Base-by-base conservation (phyloP, 202 grass and related monocot genomes). In the Panicum hallii region DNA sequence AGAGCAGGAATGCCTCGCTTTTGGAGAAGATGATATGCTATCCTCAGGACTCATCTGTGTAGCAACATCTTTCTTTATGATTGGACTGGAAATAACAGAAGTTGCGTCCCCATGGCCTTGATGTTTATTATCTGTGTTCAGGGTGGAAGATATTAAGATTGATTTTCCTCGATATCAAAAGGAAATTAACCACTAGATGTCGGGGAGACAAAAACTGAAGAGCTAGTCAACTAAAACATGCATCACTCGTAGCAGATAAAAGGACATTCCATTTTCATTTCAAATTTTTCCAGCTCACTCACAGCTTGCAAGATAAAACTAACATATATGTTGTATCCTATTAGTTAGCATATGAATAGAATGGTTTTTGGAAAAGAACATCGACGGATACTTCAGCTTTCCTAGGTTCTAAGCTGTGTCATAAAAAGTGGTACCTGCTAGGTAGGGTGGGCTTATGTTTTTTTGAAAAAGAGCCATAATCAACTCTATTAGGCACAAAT, bases 21-120 rank as follows among this genome's bases (percentile, higher is more conserved):
- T 93, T 3, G 94, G 88, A 64, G 91, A 92, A 74, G 93, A 94
- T 2, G 81, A 80, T 79, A 88, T 83, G 71, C 89, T 93, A 81
- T 92, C 97, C 15, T 94, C 83, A 3, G 94, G 88, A 74, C 92
- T 94, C 97, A 99, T 99, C 89, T 99, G 94, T 85, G 97, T 99
- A 10, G 90, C 91, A 42, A 91, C 89, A 87, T 99, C 94, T 83
- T 94, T 99, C 62, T 79, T 99, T 71, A 89, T 75, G 63, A 89
- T 65, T 77, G 81, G 80, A 87, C 87, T 84, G 26, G 92, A 91
- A 82, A 97, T 86, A 76, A 14, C 75, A 57, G 89, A 49, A 64
- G 78, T 64, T 70, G 61, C 91, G 87, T 86, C 91, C 56, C 13
- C 71, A 66, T 72, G 78, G 5, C 83, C 79, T 72, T 89, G 89